Evolutionary conservation across 805 yeast genomes (phyloP).

Genomic region (Saccharomycopsis sp.): DNA sequence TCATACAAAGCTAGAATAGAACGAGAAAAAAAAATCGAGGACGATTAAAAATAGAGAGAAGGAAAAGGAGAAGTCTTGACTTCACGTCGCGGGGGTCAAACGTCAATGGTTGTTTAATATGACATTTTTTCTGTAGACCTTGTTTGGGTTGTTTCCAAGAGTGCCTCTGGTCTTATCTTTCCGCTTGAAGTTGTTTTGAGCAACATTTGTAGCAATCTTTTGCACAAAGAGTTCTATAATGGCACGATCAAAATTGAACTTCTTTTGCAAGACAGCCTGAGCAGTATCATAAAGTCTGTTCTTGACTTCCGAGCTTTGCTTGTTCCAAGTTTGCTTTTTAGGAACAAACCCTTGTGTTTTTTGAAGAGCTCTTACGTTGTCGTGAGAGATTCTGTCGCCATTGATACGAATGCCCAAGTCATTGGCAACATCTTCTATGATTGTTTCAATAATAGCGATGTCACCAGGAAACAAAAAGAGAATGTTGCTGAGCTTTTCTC

Average conservation of each 20-base stretch:
- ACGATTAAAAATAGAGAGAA: too few species aligned
- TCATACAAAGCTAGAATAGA: too few species aligned
- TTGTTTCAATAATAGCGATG: not conserved
- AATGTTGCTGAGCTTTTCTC: too few species aligned
- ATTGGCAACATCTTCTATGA: constrained; percentile 1
- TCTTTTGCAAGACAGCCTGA: too few species aligned
- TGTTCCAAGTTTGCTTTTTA: constrained; percentile 2
- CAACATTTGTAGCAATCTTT: not conserved
- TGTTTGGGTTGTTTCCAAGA: too few species aligned
- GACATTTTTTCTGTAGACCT: too few species aligned
- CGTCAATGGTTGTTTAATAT: too few species aligned
- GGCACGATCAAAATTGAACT: not conserved
- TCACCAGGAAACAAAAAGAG: not conserved
- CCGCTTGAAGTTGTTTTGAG: constrained; percentile 3
- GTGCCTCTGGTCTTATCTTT: not conserved
- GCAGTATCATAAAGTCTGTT: not conserved
- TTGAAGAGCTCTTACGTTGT: too few species aligned
- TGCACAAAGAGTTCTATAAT: not conserved
- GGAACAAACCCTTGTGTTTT: not conserved
- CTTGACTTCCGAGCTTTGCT: not conserved
- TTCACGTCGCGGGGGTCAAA: too few species aligned
- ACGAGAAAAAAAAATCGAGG: too few species aligned
- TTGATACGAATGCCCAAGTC: constrained; percentile 1
- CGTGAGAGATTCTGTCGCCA: constrained; percentile 1
- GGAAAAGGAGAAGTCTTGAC: too few species aligned